A percentile compares a stretch with the other conserved stretches of the same genome.
Evolutionary conservation across 371 early-diverging fungal genomes (phyloP).

Genomic region (Saksenaea vasiformis): DNA sequence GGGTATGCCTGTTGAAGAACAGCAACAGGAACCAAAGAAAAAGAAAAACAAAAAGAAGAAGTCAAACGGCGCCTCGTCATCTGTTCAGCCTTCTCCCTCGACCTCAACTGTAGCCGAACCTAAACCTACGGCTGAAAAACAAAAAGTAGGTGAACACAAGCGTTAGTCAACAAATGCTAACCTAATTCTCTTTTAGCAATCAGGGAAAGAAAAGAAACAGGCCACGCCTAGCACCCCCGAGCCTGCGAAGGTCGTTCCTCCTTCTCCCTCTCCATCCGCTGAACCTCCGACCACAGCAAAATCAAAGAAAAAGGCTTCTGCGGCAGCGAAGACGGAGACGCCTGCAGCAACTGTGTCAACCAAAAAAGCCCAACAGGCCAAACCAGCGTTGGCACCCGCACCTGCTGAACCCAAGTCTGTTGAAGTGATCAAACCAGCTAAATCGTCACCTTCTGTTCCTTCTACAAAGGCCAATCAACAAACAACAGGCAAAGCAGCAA

Average conservation of each 20-base stretch:
- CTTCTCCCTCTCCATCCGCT: no score
- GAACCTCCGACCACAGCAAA: neutral
- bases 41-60: constrained; percentile 60
- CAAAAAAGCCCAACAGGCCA: neutral
- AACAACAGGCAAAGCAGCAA: neutral
- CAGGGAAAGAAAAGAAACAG: neutral
- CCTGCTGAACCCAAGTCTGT: neutral
- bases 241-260: no score
- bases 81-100: neutral
- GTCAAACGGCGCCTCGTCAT: constrained; percentile 10
- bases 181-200: neutral
- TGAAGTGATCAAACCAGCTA: neutral
- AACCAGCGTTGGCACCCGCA: neutral
- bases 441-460: no score
- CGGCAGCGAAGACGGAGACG: neutral
- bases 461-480: no score
- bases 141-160: neutral
- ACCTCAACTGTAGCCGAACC: neutral
- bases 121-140: neutral
- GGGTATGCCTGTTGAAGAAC: constrained; percentile 21
- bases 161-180: neutral
- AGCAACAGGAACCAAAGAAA: constrained; percentile 11
- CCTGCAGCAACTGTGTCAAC: neutral
- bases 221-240: neutral
- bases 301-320: neutral